Evolutionary conservation across 2,329 filamentous ascomycete genomes (phyloP).

Genomic region (Claviceps africana): DNA sequence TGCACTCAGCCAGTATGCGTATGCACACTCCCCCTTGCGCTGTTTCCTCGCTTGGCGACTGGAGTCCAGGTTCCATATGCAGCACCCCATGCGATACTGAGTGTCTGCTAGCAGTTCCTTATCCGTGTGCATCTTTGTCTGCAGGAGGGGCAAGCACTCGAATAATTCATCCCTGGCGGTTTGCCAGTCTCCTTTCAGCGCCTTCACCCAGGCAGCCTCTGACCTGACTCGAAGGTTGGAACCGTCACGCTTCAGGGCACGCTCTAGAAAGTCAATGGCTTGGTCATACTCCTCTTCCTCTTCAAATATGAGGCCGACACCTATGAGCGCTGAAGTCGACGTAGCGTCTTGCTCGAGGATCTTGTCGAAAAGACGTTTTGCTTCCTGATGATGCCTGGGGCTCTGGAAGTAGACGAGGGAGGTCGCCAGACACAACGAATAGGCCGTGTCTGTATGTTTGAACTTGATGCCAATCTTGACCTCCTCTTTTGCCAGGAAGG

Average conservation of each 20-base stretch:
- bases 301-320: conserved; percentile 80
- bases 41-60: conserved; percentile 63
- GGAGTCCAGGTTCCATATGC: conserved; percentile 71
- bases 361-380: conserved; percentile 69
- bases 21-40: conserved; percentile 56
- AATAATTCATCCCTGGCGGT: conserved; percentile 57
- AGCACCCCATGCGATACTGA: conserved; percentile 74
- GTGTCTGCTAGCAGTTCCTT: conserved; percentile 71
- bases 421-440: conserved; percentile 70
- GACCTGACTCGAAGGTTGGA: conserved; percentile 66
- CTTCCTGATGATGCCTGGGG: conserved; percentile 78
- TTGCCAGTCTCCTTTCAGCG: conserved; percentile 62
- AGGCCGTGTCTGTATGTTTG: conserved; percentile 55
- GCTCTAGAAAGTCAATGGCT: conserved; percentile 66
- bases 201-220: conserved; percentile 86
- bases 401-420: conserved; percentile 81
- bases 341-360: conserved; percentile 63
- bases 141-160: conserved; percentile 50
- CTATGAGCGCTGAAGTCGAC: conserved; percentile 72
- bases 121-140: conserved; percentile 38
- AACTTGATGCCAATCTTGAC: conserved; percentile 56
- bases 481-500: conserved; percentile 44
- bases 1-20: conserved; percentile 67
- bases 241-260: conserved; percentile 59
- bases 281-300: conserved; percentile 80